phyloP scores from a whole-genome alignment of 1,284 basidiomycete genomes.

The Papiliotrema nemorosa region DNA sequence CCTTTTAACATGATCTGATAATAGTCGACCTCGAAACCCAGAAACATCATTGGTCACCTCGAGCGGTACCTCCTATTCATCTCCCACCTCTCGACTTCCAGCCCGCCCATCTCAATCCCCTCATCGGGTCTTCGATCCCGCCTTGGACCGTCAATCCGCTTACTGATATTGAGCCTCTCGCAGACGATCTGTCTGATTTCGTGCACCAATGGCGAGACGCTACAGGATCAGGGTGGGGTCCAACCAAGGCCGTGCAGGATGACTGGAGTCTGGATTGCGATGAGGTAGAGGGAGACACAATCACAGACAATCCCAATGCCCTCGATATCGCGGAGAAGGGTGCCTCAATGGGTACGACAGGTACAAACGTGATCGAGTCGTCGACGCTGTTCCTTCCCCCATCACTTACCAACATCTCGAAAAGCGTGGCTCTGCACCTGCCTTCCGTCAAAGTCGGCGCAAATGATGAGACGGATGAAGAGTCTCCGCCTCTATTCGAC shows the following conservation, averaged over 20 bases:
- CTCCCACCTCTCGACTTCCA: background rate
- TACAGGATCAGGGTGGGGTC: constrained; percentile 8
- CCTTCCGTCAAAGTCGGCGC: too few species aligned
- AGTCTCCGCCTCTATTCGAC: too few species aligned
- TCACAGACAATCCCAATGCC: too few species aligned
- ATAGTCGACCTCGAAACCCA: background rate
- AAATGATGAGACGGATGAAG: too few species aligned
- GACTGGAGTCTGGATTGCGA: background rate
- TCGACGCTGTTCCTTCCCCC: too few species aligned
- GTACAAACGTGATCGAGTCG: too few species aligned
- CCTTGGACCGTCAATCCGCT: background rate
- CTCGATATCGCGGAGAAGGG: too few species aligned
- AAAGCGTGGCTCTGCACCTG: too few species aligned
- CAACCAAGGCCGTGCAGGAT: background rate
- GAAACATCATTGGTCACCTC: constrained; percentile 1
- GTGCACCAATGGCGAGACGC: constrained; percentile 17
- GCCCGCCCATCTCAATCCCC: background rate
- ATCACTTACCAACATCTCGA: too few species aligned
- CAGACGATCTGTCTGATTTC: constrained; percentile 26
- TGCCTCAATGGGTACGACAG: too few species aligned
- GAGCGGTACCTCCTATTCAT: background rate
- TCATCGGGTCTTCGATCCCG: background rate
- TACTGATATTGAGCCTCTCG: constrained; percentile 16
- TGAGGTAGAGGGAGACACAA: background rate
- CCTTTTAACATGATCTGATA: background rate